Base-by-base conservation (phyloP, 75 land plant species). In the Sequoia sempervirens region DNA sequence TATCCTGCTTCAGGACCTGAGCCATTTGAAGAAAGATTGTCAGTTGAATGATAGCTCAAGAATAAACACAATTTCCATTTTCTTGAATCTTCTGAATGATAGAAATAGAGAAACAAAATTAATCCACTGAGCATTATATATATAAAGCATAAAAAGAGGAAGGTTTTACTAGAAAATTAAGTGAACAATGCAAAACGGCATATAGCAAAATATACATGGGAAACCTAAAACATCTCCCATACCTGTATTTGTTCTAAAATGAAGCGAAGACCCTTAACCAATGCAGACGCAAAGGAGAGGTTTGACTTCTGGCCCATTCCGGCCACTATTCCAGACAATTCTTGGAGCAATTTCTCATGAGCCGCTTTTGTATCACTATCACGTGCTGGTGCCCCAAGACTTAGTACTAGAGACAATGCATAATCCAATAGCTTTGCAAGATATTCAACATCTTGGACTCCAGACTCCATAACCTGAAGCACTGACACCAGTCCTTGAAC, bases 191-290 rank as follows among this genome's bases (percentile, higher is more conserved):
- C 73, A 70, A 70, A 32, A 70, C 32, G 23, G 68, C 28, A 64
- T 70, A 70, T 12, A 32, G 3, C 12, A 32, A 70, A 32, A 30
- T 70, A 30, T 26, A 61, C 26, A 5, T 61, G 28, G 66, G 80
- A 28, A n/a, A 18, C 17, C 80, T 15, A 79, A 79, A 72, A 79
- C 15, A 78, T 70, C n/a, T 53, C 79, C 38, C 68, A 47, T 43
- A 96, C 99, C 96, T 93, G 97, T 76, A 95, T 88, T 84, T 93
- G 91, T 76, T 93, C 93, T n/a, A 95, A 86, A 73, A 95, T 91
- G 86, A 94, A 97, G 15, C 93, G 97, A 40, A 97, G 85, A 54
- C 96, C 99, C 88, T 90, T 91, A 30, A 97, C 88, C 54, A 91
- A 38, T 40, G 91, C 74, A 78, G 43, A 68, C 43, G 82, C 86